Conservation (phyloP, 1,284 basidiomycete species). For the Ceraceosorus bombacis region DNA sequence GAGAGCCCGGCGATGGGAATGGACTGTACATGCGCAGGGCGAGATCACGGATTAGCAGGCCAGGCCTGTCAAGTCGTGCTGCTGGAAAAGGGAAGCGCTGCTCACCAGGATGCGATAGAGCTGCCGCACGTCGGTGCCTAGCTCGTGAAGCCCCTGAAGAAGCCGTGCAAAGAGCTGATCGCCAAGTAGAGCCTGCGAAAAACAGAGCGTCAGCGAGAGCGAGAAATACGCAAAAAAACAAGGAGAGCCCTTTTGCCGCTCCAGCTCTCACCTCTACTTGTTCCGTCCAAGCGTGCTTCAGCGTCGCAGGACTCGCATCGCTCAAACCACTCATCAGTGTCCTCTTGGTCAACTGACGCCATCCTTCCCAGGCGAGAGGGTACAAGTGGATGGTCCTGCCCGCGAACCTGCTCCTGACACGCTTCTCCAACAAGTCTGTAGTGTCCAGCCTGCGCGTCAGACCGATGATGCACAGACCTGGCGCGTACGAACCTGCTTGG, state of each 20-base stretch:
- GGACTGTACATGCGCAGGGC: too few relatives aligned
- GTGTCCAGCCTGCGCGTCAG: slow-evolving; percentile 37
- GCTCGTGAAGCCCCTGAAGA: background rate
- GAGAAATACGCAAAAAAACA: background rate
- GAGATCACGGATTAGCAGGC: too few relatives aligned
- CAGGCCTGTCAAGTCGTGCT: too few relatives aligned
- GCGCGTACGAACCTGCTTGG: slow-evolving; percentile 37
- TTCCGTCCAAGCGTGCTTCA: slow-evolving; percentile 18
- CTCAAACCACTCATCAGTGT: background rate
- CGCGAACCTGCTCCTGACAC: slow-evolving; percentile 44
- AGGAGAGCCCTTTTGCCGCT: background rate
- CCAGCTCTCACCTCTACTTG: slow-evolving; percentile 12
- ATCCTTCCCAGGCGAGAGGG: slow-evolving; percentile 14
- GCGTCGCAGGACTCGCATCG: background rate
- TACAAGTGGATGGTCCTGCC: slow-evolving; percentile 39
- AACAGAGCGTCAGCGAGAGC: slow-evolving; percentile 1
- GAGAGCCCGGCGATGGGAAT: too few relatives aligned
- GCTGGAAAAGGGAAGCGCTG: background rate
- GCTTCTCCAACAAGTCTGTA: slow-evolving; percentile 41
- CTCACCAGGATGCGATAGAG: slow-evolving; percentile 5
- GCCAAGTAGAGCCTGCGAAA: background rate
- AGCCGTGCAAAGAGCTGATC: background rate
- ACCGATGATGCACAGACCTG: slow-evolving; percentile 39
- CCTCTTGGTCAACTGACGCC: background rate
- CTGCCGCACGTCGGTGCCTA: background rate